These are phyloP conservation scores for Pythium sp. DNA, from an alignment of 352 stramenopile genomes.

Conservation along the genomic window DNA sequence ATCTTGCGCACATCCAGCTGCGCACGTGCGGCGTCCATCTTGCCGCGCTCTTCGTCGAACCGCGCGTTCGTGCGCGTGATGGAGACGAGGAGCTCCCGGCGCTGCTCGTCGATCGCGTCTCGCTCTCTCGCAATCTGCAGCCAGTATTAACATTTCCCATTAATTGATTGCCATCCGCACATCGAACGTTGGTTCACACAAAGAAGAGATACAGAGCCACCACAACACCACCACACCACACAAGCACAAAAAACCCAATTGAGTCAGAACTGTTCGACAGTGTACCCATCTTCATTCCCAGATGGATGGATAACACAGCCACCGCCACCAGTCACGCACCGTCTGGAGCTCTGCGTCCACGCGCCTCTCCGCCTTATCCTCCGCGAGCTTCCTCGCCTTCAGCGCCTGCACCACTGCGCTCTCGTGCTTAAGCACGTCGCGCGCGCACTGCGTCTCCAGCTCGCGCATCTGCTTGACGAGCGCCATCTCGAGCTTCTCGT, in stretches of 20 bases:
- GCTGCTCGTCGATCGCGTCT: constrained; percentile 69
- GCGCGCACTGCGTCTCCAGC: constrained; percentile 41
- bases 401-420: constrained; percentile 34
- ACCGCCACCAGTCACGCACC: constrained; percentile 19
- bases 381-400: constrained; percentile 33
- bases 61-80: constrained; percentile 48
- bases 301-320: neutral
- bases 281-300: constrained; percentile 7
- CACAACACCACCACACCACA: neutral
- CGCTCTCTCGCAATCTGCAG: constrained; percentile 59
- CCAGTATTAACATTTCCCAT: neutral
- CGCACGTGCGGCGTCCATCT: constrained; percentile 49
- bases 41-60: constrained; percentile 69
- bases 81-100: constrained; percentile 55
- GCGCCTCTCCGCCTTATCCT: constrained; percentile 59
- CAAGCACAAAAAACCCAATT: neutral
- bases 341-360: constrained; percentile 58
- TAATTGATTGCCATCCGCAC: neutral
- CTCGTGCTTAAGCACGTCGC: constrained; percentile 41
- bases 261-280: neutral
- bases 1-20: constrained; percentile 56
- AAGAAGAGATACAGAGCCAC: neutral
- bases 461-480: constrained; percentile 49
- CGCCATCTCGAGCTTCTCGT: constrained; percentile 57
- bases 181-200: neutral